phyloP scores from a whole-genome alignment of 306 rosid species.

The Begonia loranthoides region DNA sequence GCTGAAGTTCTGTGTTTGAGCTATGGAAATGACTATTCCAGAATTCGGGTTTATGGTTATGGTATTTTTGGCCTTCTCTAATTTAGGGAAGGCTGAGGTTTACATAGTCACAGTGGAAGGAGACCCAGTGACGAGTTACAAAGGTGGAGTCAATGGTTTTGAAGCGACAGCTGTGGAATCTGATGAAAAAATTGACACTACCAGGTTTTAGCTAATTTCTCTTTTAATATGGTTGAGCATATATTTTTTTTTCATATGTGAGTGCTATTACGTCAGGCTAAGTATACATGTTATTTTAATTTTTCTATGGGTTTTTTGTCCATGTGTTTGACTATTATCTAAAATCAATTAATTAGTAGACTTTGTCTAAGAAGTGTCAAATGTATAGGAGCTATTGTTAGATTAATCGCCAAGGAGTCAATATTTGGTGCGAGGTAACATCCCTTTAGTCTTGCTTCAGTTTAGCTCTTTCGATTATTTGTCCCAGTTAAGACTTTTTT shows the following conservation, averaged over 20 bases:
- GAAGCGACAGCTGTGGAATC: slow-evolving; percentile 95
- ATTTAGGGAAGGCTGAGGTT: slow-evolving; percentile 47
- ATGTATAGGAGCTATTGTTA: no score
- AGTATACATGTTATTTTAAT: no score
- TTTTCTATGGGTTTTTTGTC: no score
- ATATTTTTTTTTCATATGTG: background rate
- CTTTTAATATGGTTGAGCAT: slow-evolving; percentile 1
- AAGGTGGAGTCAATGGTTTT: slow-evolving; percentile 77
- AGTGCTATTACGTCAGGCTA: no score
- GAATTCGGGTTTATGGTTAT: slow-evolving; percentile 22
- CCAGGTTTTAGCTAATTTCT: slow-evolving; percentile 43
- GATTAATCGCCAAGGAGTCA: no score
- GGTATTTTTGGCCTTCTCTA: slow-evolving; percentile 23
- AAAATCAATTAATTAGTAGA: no score
- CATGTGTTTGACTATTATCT: no score
- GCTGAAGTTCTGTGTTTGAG: slow-evolving; percentile 18
- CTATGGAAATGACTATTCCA: slow-evolving; percentile 32
- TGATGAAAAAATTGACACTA: slow-evolving; percentile 71
- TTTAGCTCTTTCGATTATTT: no score
- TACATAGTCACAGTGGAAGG: slow-evolving; percentile 81
- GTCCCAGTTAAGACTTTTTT: no score
- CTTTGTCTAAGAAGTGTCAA: no score
- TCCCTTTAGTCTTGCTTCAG: no score
- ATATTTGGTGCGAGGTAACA: no score
- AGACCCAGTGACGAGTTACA: slow-evolving; percentile 84